Conservation (phyloP, 2,329 filamentous ascomycete species). For the Aspergillus calidoustus region DNA sequence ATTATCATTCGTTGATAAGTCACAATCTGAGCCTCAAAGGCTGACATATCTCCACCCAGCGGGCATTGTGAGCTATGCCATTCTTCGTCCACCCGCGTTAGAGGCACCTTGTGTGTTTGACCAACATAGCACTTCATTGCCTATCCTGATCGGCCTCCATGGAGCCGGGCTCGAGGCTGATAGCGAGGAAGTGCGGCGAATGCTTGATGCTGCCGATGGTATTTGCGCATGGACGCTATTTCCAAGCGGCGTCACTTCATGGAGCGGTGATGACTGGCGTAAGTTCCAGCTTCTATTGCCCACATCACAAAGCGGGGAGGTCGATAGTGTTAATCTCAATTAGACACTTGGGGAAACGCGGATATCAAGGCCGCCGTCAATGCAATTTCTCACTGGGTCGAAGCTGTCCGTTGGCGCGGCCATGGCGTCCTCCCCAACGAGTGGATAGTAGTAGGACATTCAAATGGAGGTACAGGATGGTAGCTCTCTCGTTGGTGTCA, state of each 20-base stretch:
- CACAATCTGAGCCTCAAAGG: conserved; percentile 53
- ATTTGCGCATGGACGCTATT: conserved; percentile 61
- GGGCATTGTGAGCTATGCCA: conserved; percentile 61
- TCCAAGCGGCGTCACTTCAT: conserved; percentile 61
- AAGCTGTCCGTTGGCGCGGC: conserved; percentile 53
- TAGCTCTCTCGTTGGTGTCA: background rate
- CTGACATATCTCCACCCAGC: conserved; percentile 60
- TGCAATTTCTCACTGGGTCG: conserved; percentile 57
- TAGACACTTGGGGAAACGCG: conserved; percentile 58
- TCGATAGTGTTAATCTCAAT: background rate
- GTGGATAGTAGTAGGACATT: conserved; percentile 62
- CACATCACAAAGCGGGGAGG: background rate
- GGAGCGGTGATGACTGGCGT: conserved; percentile 67
- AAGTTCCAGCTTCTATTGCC: conserved; percentile 24
- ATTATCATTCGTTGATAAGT: conserved; percentile 25
- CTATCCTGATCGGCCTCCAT: conserved; percentile 58
- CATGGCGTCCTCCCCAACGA: conserved; percentile 49
- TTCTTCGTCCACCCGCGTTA: conserved; percentile 57
- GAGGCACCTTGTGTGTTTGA: background rate
- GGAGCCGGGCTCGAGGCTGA: conserved; percentile 63
- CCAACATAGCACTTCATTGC: conserved; percentile 33
- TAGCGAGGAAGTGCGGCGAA: conserved; percentile 49
- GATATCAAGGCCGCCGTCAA: conserved; percentile 59
- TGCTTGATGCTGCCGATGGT: conserved; percentile 56
- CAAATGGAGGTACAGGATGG: conserved; percentile 55